phyloP scores from a whole-genome alignment of 768 basidiomycete species.

The Dentipellis sp. region DNA sequence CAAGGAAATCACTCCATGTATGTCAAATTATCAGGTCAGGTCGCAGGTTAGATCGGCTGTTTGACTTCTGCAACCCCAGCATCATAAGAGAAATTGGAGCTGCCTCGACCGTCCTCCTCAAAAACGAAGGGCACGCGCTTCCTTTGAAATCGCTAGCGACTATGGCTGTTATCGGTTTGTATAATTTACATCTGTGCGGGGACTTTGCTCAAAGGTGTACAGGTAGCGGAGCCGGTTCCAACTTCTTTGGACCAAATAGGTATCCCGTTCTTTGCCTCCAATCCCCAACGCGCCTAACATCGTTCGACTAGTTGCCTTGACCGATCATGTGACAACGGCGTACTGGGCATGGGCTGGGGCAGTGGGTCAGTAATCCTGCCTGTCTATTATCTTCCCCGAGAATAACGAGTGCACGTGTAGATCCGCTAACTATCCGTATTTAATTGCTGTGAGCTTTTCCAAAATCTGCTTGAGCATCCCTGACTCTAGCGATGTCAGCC shows the following conservation, averaged over 20 bases:
- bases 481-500: neutral
- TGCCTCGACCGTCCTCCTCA: constrained; percentile 54
- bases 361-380: constrained; percentile 5
- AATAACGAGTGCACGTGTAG: neutral
- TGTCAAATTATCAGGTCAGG: neutral
- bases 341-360: constrained; percentile 52
- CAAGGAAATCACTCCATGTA: constrained; percentile 23
- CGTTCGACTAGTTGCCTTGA: constrained; percentile 30
- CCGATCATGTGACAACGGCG: constrained; percentile 46
- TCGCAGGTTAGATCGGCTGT: neutral
- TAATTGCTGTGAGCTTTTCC: neutral
- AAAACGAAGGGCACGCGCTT: constrained; percentile 39
- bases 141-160: constrained; percentile 36
- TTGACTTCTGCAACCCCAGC: constrained; percentile 1
- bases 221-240: constrained; percentile 37
- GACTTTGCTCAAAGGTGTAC: neutral
- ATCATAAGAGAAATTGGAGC: constrained; percentile 51
- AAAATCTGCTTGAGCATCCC: neutral
- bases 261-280: constrained; percentile 11
- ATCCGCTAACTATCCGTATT: neutral
- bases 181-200: neutral
- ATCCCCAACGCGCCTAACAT: neutral
- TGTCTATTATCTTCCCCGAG: neutral
- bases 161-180: constrained; percentile 44
- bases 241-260: constrained; percentile 44